phyloP scores from a whole-genome alignment of 805 yeast species.

The Starmerella apis region DNA sequence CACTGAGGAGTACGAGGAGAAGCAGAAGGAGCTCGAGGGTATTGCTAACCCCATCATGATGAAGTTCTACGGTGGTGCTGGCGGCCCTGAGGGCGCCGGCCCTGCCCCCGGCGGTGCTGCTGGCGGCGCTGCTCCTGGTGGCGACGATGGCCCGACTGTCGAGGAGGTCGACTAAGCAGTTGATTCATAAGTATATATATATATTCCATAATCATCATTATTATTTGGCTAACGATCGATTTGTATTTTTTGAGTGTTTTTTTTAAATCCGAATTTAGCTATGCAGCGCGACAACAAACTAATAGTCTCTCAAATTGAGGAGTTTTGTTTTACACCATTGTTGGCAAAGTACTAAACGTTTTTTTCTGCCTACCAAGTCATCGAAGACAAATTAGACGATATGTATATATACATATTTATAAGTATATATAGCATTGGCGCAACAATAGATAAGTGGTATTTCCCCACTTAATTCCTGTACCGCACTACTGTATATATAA shows the following conservation, averaged over 20 bases:
- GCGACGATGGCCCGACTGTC: constrained; percentile 56
- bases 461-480: no score
- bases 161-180: constrained; percentile 60
- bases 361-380: no score
- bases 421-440: no score
- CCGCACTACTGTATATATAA: no score
- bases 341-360: no score
- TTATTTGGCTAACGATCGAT: not conserved
- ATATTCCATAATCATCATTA: not conserved
- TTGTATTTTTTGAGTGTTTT: not conserved
- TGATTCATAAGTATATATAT: not conserved
- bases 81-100: constrained; percentile 71
- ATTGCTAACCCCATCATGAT: constrained; percentile 94
- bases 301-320: no score
- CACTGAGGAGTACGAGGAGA: constrained; percentile 81
- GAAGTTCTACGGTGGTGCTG: constrained; percentile 79
- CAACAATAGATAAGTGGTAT: no score
- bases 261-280: no score
- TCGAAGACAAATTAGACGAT: no score
- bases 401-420: no score
- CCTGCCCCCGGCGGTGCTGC: constrained; percentile 59
- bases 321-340: no score
- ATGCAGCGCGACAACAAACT: no score
- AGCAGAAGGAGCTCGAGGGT: constrained; percentile 91
- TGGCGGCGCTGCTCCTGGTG: constrained; percentile 41